Evolutionary conservation across 306 rosid species (phyloP).

Genomic region (Nissolia schottii): DNA sequence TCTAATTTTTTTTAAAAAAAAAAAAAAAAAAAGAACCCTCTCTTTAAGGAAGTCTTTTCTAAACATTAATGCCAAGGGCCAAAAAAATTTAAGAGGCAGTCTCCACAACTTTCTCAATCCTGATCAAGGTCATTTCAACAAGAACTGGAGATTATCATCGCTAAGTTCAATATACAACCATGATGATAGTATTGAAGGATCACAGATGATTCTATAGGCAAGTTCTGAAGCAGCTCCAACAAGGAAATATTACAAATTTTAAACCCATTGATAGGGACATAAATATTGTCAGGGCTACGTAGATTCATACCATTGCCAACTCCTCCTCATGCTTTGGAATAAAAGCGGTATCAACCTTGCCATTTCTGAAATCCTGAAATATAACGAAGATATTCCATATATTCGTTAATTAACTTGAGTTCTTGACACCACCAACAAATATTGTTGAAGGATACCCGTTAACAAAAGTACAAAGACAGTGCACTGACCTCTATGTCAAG

Average conservation of each 20-base stretch:
- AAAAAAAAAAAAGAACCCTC: background rate
- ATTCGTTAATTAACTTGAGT: background rate
- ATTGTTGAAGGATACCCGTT: background rate
- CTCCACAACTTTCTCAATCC: background rate
- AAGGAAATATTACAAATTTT: slow-evolving; percentile 1
- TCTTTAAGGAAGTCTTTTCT: background rate
- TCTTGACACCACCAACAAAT: slow-evolving; percentile 3
- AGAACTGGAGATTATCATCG: background rate
- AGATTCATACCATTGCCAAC: slow-evolving; percentile 59
- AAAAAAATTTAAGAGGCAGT: background rate
- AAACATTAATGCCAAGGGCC: background rate
- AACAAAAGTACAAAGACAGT: background rate
- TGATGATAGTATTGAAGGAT: background rate
- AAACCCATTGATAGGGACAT: background rate
- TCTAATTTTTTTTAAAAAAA: too few relatives aligned
- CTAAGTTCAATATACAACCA: background rate
- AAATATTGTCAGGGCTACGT: background rate
- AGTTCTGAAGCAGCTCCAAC: slow-evolving; percentile 1
- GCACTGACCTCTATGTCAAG: slow-evolving; percentile 73
- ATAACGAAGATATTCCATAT: background rate
- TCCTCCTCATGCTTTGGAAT: slow-evolving; percentile 94
- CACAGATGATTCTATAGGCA: background rate
- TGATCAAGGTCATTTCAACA: background rate
- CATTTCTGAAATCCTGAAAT: slow-evolving; percentile 79
- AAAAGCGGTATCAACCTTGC: slow-evolving; percentile 92